phyloP scores from a whole-genome alignment of 345 rosid genomes.

The Isatis tinctoria region DNA sequence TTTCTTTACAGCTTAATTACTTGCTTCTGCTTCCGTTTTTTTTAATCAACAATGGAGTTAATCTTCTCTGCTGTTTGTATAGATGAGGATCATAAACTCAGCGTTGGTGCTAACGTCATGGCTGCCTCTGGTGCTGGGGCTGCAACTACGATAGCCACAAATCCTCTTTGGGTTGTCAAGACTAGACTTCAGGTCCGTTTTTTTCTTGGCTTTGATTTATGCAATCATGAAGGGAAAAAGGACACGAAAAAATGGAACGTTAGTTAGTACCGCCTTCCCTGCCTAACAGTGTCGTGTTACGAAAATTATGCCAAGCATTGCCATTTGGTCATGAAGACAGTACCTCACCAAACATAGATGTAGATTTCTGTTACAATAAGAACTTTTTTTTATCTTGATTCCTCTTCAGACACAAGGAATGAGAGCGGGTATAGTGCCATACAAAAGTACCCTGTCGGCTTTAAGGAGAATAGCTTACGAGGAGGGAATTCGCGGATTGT shows the following conservation, averaged over 20 bases:
- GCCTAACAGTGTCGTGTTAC: neutral
- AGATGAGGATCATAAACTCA: conserved; percentile 55
- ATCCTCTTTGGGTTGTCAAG: conserved; percentile 97
- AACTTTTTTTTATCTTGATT: neutral
- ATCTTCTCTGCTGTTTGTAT: neutral
- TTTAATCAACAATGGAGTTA: neutral
- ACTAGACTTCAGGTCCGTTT: conserved; percentile 73
- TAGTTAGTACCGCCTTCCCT: neutral
- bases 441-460: conserved; percentile 70
- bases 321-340: neutral
- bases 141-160: conserved; percentile 67
- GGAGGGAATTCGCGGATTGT: conserved; percentile 86
- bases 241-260: neutral
- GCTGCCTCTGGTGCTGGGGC: conserved; percentile 95
- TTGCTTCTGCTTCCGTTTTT: neutral
- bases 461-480: conserved; percentile 70
- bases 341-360: neutral
- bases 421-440: conserved; percentile 62
- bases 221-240: neutral
- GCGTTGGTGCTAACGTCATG: conserved; percentile 67
- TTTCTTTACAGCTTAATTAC: neutral
- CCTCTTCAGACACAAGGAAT: conserved; percentile 70
- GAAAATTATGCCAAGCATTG: neutral
- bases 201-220: neutral
- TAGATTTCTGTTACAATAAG: neutral